Percentiles rank a stretch among this genome's conserved stretches.
phyloP scores from a whole-genome alignment of 2,329 filamentous ascomycete genomes.

The Clarireedia hainanense region DNA sequence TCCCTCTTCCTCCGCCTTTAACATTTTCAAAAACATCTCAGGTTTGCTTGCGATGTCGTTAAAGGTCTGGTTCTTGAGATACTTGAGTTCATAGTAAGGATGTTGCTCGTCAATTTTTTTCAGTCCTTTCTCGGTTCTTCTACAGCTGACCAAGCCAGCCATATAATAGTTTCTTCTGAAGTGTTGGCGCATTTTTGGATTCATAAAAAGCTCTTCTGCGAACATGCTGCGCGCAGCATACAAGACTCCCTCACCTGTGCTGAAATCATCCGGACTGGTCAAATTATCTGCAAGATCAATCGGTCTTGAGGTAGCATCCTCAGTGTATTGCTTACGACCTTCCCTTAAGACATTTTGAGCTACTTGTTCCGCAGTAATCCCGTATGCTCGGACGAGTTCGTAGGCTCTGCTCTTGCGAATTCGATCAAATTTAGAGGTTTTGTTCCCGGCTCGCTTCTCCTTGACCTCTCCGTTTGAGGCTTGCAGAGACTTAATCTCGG shows the following conservation, averaged over 20 bases:
- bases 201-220: slow-evolving; percentile 81
- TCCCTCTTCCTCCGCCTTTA: slow-evolving; percentile 92
- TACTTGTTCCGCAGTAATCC: slow-evolving; percentile 80
- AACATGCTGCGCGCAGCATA: slow-evolving; percentile 79
- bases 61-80: slow-evolving; percentile 83
- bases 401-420: slow-evolving; percentile 75
- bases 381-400: slow-evolving; percentile 78
- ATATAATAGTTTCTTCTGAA: slow-evolving; percentile 79
- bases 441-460: slow-evolving; percentile 67
- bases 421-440: slow-evolving; percentile 73
- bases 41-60: slow-evolving; percentile 73
- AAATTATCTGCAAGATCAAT: slow-evolving; percentile 81
- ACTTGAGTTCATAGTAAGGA: slow-evolving; percentile 97
- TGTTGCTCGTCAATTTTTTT: slow-evolving; percentile 91
- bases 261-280: slow-evolving; percentile 62
- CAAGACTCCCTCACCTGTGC: slow-evolving; percentile 67
- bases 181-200: slow-evolving; percentile 81
- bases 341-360: slow-evolving; percentile 78
- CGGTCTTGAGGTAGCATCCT: slow-evolving; percentile 73
- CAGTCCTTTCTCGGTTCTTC: slow-evolving; percentile 86
- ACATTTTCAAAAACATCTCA: slow-evolving; percentile 91
- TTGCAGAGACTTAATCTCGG: slow-evolving; percentile 73
- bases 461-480: slow-evolving; percentile 55
- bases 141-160: slow-evolving; percentile 77
- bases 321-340: slow-evolving; percentile 71